Conservation (phyloP, 108 stramenopile genomes). For the Nitzschia sp. region DNA sequence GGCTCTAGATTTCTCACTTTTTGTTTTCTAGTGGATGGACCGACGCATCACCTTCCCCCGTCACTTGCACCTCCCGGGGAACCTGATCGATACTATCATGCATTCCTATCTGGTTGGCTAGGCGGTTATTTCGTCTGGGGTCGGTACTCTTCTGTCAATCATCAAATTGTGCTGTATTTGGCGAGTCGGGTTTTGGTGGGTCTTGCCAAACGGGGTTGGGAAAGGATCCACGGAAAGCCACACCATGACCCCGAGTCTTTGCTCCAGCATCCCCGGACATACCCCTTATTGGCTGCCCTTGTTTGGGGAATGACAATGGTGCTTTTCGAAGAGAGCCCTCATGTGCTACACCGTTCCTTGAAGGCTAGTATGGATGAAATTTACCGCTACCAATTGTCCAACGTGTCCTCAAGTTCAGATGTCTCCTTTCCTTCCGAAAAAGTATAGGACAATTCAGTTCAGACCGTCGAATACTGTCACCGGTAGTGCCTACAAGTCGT, state of each 20-base stretch:
- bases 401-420: slow-evolving; percentile 1
- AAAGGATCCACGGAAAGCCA: slow-evolving; percentile 17
- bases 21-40: slow-evolving; percentile 53
- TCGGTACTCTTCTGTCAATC: slow-evolving; percentile 67
- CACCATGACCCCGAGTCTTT: slow-evolving; percentile 33
- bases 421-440: not conserved
- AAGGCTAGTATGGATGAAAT: slow-evolving; percentile 85
- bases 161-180: slow-evolving; percentile 80
- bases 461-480: too few relatives aligned
- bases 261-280: slow-evolving; percentile 46
- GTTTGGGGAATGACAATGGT: slow-evolving; percentile 83
- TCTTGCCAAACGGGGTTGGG: slow-evolving; percentile 52
- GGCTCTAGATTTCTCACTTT: not conserved
- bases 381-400: slow-evolving; percentile 49
- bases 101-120: slow-evolving; percentile 72
- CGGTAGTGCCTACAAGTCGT: too few relatives aligned
- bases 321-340: slow-evolving; percentile 78
- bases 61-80: slow-evolving; percentile 44
- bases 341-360: slow-evolving; percentile 76
- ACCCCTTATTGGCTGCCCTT: slow-evolving; percentile 59
- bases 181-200: slow-evolving; percentile 76
- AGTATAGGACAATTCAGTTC: not conserved
- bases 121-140: slow-evolving; percentile 88
- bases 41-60: slow-evolving; percentile 23
- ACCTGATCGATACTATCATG: slow-evolving; percentile 70